Percentiles rank a stretch among this genome's conserved stretches.
These are phyloP conservation scores for Plectosphaerella cucumerina DNA, from an alignment of 2,329 filamentous ascomycete genomes.

Conservation along the genomic window DNA sequence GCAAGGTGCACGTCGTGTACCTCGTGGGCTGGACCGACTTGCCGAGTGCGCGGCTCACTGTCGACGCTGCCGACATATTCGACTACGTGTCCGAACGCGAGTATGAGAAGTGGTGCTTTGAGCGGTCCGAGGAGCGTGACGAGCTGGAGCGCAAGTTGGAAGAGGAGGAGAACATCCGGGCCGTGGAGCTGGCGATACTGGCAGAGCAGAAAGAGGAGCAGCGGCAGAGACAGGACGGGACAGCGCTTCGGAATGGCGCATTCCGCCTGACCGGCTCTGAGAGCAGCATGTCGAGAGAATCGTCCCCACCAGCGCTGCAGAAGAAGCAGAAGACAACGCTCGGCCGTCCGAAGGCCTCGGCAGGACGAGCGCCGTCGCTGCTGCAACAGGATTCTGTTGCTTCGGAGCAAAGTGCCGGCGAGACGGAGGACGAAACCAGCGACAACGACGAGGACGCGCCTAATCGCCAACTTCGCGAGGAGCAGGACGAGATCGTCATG, in stretches of 20 bases:
- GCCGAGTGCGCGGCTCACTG: constrained; percentile 40
- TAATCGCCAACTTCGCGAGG: constrained; percentile 6
- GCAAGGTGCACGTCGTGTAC: constrained; percentile 45
- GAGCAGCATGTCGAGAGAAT: constrained; percentile 17
- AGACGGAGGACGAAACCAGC: constrained; percentile 16
- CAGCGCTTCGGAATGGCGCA: constrained; percentile 1
- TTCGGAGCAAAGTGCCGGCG: constrained; percentile 12
- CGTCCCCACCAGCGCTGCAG: constrained; percentile 5
- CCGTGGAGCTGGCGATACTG: background rate
- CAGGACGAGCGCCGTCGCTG: background rate
- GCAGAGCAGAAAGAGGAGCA: constrained; percentile 1
- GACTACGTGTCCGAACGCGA: constrained; percentile 55
- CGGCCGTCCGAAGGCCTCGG: constrained; percentile 16
- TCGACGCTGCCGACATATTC: constrained; percentile 43
- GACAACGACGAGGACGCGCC: constrained; percentile 13
- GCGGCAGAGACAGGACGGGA: background rate
- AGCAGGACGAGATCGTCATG: background rate
- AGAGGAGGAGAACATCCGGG: constrained; percentile 15
- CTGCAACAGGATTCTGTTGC: constrained; percentile 7
- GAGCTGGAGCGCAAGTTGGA: constrained; percentile 25
- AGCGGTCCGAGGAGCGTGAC: constrained; percentile 37
- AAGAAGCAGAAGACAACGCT: constrained; percentile 12
- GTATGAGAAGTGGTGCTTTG: constrained; percentile 54
- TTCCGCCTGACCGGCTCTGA: background rate
- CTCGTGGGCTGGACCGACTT: constrained; percentile 51